A percentile compares a stretch with the other conserved stretches of the same genome.
phyloP scores from a whole-genome alignment of 169 alveolate species.

The Eimeria zaria region DNA sequence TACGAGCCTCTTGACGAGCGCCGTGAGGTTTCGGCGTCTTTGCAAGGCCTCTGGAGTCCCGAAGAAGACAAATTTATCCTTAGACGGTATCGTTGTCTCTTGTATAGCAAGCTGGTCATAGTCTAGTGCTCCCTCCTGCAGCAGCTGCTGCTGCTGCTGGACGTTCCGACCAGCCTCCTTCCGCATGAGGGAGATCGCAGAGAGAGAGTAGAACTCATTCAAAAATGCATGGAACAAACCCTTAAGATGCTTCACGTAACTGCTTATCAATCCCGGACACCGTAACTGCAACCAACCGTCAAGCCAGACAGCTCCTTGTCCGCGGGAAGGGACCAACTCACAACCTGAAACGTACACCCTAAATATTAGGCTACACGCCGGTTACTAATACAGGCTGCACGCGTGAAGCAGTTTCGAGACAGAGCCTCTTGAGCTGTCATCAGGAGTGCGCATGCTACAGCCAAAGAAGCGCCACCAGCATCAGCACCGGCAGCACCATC shows the following conservation, averaged over 20 bases:
- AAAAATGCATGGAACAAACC: constrained; percentile 16
- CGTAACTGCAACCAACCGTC: constrained; percentile 80
- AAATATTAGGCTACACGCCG: not conserved
- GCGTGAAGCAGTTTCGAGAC: not conserved
- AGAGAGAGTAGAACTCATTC: constrained; percentile 7
- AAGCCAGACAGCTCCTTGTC: constrained; percentile 31
- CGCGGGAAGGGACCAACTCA: constrained; percentile 34
- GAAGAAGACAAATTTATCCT: constrained; percentile 1
- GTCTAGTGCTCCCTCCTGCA: not conserved
- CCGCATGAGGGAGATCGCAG: not conserved
- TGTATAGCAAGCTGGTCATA: not conserved
- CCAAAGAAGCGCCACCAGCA: not conserved
- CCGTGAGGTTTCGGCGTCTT: constrained; percentile 1
- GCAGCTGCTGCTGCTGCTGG: not conserved
- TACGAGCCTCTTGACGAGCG: constrained; percentile 65
- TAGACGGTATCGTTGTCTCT: not conserved
- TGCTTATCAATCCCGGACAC: constrained; percentile 67
- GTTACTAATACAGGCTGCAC: not conserved
- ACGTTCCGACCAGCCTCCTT: not conserved
- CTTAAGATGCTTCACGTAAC: constrained; percentile 42
- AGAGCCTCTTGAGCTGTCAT: not conserved
- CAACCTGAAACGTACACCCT: constrained; percentile 24
- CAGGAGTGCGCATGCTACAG: not conserved
- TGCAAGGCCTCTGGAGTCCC: not conserved
- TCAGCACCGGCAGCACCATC: not conserved